A percentile compares a stretch with the other conserved stretches of the same genome.
Evolutionary conservation across 2,329 filamentous ascomycete genomes (phyloP).

Genomic region (Arachnopeziza araneosa): DNA sequence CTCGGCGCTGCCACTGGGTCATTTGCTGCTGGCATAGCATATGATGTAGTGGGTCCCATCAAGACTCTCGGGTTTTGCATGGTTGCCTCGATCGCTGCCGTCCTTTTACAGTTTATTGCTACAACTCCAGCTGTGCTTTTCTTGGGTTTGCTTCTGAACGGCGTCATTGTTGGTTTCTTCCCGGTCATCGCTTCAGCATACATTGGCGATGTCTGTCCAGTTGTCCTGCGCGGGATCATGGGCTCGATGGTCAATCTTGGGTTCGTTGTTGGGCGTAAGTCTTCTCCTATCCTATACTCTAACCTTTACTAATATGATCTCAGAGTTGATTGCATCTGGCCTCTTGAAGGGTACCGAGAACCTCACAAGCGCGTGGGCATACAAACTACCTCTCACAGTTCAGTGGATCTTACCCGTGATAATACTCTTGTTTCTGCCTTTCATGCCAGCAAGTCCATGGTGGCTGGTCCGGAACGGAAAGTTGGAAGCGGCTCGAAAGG

Average conservation of each 20-base stretch:
- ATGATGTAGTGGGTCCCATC: conserved; percentile 1
- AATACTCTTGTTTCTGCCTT: conserved; percentile 39
- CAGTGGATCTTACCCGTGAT: conserved; percentile 49
- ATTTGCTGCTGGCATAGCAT: conserved; percentile 2
- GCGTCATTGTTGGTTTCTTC: conserved; percentile 3
- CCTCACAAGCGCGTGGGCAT: conserved; percentile 21
- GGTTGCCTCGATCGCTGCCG: conserved; percentile 1
- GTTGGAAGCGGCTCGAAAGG: conserved; percentile 35
- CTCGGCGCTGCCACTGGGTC: conserved; percentile 5
- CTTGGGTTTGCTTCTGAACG: conserved; percentile 3
- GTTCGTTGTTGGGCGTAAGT: conserved; percentile 4
- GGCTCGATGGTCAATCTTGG: conserved; percentile 7
- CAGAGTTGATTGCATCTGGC: conserved; percentile 42
- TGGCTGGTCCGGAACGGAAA: conserved; percentile 32
- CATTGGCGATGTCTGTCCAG: not conserved
- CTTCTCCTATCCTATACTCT: not conserved
- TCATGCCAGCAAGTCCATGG: conserved; percentile 44
- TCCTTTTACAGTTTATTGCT: not conserved
- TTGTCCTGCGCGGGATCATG: conserved; percentile 4
- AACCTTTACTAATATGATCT: not conserved
- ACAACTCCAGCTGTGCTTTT: conserved; percentile 2
- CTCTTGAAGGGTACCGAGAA: conserved; percentile 34
- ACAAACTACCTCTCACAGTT: conserved; percentile 29
- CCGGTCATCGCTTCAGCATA: not conserved
- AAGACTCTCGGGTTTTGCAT: conserved; percentile 2